Base-by-base conservation (phyloP, 2,329 filamentous ascomycete genomes). In the Trichoderma afroharzianum region DNA sequence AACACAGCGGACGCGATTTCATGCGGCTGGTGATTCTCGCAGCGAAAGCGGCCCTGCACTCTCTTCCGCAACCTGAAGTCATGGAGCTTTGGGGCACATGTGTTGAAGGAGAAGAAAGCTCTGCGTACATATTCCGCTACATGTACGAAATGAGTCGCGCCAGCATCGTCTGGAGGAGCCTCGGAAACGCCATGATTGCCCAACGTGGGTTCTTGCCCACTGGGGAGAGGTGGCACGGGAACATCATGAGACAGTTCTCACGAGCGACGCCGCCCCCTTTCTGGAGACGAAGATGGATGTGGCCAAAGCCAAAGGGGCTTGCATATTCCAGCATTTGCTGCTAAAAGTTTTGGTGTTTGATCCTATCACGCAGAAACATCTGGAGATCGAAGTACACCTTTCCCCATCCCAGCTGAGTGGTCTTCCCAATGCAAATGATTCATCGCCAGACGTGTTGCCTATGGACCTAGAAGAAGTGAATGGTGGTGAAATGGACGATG, bases 111-210 rank as follows among this genome's bases (percentile, higher is more conserved):
- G 8, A 62, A 6, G 67, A 63, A 53, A 39, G 67, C 30, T 3
- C 28, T 43, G 67, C 67, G 14, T 69, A 69, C 21, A 39, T 69
- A n/a, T 69, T 69, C 39, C 67, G 39, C n/a, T 69, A 69, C 21
- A 30, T 3, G n/a, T 62, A 69, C n/a, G 30, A 69, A 21, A 21
- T 11, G 1, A 28, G 57, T 39, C 67, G 67, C 21, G 39, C 67
- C 15, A 69, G 21, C n/a, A 69, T 69, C 30, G 58, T 63, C 9
- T 69, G 67, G 67, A 63, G 57, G 43, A 69, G 57, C 39, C 43
- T 8, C 15, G 57, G 7, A 55, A 30, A 39, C 11, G 28, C 57
- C 9, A 62, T 62, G 67, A 1, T 53, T 3, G 57, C 28, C n/a
- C 39, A 21, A n/a, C 39, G 15, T 21, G 57, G 6, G 53, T 69